Evolutionary conservation across 768 basidiomycete species (phyloP).

Genomic region (Leccinellum rugosiceps): DNA sequence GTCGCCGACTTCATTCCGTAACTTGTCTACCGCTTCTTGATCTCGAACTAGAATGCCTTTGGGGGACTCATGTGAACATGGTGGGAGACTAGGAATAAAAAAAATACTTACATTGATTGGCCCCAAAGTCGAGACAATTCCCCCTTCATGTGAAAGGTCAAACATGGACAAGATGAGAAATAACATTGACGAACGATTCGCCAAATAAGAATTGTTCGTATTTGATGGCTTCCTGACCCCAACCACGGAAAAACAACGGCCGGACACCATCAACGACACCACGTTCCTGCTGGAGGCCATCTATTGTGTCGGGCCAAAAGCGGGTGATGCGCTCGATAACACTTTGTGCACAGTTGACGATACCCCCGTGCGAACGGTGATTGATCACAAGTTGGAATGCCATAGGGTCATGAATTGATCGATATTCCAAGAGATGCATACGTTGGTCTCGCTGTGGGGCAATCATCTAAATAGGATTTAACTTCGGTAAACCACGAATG

Average conservation of each 20-base stretch:
- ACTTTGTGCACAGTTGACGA: slow-evolving; percentile 67
- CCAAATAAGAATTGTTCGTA: slow-evolving; percentile 60
- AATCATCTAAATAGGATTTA: neutral
- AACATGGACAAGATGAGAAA: neutral
- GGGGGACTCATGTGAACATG: neutral
- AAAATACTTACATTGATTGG: slow-evolving; percentile 54
- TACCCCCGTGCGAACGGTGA: slow-evolving; percentile 71
- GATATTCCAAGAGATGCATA: slow-evolving; percentile 7
- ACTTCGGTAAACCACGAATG: neutral
- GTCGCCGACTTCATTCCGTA: slow-evolving; percentile 52
- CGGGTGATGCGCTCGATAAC: slow-evolving; percentile 57
- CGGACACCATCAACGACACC: slow-evolving; percentile 52
- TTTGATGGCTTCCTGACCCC: slow-evolving; percentile 39
- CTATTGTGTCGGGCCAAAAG: slow-evolving; percentile 67
- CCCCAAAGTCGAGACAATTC: slow-evolving; percentile 55
- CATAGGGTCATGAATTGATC: slow-evolving; percentile 24
- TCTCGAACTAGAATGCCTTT: slow-evolving; percentile 71
- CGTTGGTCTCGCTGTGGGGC: slow-evolving; percentile 22
- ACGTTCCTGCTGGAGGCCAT: slow-evolving; percentile 51
- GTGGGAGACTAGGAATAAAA: neutral
- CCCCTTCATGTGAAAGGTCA: slow-evolving; percentile 34
- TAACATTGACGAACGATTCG: slow-evolving; percentile 34
- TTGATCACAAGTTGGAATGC: slow-evolving; percentile 61
- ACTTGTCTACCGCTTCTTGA: slow-evolving; percentile 44
- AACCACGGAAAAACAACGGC: slow-evolving; percentile 56